Conservation (phyloP, 2,329 filamentous ascomycete genomes). For the Fusarium brachygibbosum region DNA sequence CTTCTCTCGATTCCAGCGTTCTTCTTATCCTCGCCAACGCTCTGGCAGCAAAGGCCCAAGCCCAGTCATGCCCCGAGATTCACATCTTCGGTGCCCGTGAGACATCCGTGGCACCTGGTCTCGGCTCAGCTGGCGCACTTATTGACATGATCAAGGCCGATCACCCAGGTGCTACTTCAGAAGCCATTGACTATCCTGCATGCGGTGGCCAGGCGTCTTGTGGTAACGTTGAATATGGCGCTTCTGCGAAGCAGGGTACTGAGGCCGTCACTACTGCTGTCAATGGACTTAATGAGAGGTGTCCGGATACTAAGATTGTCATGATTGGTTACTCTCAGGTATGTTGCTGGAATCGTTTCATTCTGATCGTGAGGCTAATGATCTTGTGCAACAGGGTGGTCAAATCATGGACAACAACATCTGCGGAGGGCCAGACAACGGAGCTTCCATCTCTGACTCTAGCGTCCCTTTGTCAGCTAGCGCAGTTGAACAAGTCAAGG, state of each 20-base stretch:
- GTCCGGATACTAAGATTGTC: slow-evolving; percentile 69
- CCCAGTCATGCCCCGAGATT: slow-evolving; percentile 55
- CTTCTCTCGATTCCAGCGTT: slow-evolving; percentile 15
- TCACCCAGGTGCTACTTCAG: slow-evolving; percentile 65
- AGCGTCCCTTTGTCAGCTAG: slow-evolving; percentile 59
- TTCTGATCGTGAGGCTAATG: not conserved
- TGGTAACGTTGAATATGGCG: slow-evolving; percentile 70
- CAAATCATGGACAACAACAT: slow-evolving; percentile 75
- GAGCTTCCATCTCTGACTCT: slow-evolving; percentile 60
- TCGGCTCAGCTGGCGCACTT: slow-evolving; percentile 64
- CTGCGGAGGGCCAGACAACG: slow-evolving; percentile 69
- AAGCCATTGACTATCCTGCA: slow-evolving; percentile 71
- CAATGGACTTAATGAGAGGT: slow-evolving; percentile 68
- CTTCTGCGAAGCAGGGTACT: slow-evolving; percentile 70
- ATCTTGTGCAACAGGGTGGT: slow-evolving; percentile 60
- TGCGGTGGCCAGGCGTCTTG: slow-evolving; percentile 72
- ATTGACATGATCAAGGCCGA: slow-evolving; percentile 64
- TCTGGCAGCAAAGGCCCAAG: slow-evolving; percentile 24
- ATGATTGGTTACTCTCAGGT: slow-evolving; percentile 74
- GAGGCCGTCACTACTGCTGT: slow-evolving; percentile 70
- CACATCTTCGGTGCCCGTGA: slow-evolving; percentile 64
- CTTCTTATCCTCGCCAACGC: slow-evolving; percentile 24
- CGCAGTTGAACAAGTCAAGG: slow-evolving; percentile 70
- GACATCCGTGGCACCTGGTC: slow-evolving; percentile 65
- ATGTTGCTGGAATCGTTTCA: not conserved